A percentile compares a stretch with the other conserved stretches of the same genome.
phyloP scores from a whole-genome alignment of 164 flowering plant genomes.

The Nymphaea colorata region DNA sequence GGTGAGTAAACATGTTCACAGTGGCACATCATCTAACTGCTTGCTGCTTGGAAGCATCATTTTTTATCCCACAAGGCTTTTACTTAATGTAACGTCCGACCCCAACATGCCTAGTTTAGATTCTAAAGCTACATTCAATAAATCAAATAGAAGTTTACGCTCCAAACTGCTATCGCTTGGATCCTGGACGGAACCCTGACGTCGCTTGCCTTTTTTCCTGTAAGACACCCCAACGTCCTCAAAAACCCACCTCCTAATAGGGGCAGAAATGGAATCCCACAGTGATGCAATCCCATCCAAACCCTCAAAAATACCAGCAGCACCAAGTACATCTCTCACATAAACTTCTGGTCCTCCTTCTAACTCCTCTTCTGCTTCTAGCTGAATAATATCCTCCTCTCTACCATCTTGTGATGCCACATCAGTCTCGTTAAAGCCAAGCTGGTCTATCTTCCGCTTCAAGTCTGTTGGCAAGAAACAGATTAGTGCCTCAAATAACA shows the following conservation, averaged over 20 bases:
- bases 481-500: background rate
- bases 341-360: constrained; percentile 50
- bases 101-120: constrained; percentile 32
- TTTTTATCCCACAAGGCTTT: constrained; percentile 15
- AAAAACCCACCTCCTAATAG: constrained; percentile 37
- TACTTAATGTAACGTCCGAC: constrained; percentile 28
- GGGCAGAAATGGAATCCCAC: constrained; percentile 42
- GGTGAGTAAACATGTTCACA: constrained; percentile 24
- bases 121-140: constrained; percentile 57
- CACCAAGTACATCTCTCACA: constrained; percentile 59
- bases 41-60: constrained; percentile 30
- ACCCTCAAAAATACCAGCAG: constrained; percentile 67
- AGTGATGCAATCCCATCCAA: constrained; percentile 22
- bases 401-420: no score
- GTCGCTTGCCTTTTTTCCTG: constrained; percentile 11
- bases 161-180: background rate
- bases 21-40: constrained; percentile 35
- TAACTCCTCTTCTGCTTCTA: no score
- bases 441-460: constrained; percentile 55
- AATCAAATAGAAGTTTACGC: constrained; percentile 50
- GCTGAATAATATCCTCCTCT: constrained; percentile 2
- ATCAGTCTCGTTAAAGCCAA: constrained; percentile 29
- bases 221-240: constrained; percentile 63
- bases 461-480: constrained; percentile 28
- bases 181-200: constrained; percentile 14